These are phyloP conservation scores for Saccharomycopsis microspora DNA, from an alignment of 805 yeast genomes.

Conservation along the genomic window DNA sequence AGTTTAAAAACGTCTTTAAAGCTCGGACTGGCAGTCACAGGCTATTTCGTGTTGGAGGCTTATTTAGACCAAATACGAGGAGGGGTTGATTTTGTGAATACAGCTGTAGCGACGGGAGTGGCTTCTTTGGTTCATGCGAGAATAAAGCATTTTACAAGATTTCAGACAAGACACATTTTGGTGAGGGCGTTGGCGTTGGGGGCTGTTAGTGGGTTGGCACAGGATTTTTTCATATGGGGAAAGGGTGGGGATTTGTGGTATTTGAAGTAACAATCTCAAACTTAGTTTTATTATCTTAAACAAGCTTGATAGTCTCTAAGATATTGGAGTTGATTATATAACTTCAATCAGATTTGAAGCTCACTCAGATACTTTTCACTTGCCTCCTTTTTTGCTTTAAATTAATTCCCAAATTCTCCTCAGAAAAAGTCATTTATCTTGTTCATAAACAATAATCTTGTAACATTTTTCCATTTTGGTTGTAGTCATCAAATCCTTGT, in stretches of 20 bases:
- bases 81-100: constrained; percentile 47
- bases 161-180: constrained; percentile 32
- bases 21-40: constrained; percentile 32
- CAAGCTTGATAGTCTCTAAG: no score
- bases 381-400: no score
- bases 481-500: no score
- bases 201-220: constrained; percentile 45
- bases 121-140: constrained; percentile 44
- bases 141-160: constrained; percentile 27
- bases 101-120: constrained; percentile 43
- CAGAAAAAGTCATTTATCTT: no score
- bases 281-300: no score
- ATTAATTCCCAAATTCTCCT: no score
- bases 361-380: no score
- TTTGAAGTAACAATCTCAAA: constrained; percentile 17
- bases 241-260: constrained; percentile 67
- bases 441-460: no score
- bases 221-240: constrained; percentile 47
- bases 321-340: no score
- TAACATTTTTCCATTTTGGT: no score
- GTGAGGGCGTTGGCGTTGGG: constrained; percentile 51
- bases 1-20: constrained; percentile 36
- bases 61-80: constrained; percentile 42
- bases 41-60: constrained; percentile 53
- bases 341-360: no score